These are phyloP conservation scores for Cyberlindnera samutprakarnensis DNA, from an alignment of 805 yeast genomes.

Conservation along the genomic window DNA sequence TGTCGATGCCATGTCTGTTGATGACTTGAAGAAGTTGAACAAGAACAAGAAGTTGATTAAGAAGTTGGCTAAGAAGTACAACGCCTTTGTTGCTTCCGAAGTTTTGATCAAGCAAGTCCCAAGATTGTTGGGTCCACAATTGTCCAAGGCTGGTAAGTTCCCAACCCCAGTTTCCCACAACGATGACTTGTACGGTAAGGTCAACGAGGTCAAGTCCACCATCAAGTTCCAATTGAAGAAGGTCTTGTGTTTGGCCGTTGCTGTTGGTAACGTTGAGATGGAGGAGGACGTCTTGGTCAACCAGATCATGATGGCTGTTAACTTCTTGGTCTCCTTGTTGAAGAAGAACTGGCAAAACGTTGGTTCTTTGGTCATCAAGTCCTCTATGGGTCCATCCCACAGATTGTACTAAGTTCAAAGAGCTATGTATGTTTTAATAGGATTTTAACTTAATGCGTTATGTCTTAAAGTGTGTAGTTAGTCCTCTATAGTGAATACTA, in stretches of 20 bases:
- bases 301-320: conserved; percentile 97
- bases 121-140: conserved; percentile 99
- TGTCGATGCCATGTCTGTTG: conserved; percentile 99
- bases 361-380: conserved; percentile 97
- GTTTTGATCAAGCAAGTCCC: conserved; percentile 99
- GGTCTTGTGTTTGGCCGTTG: conserved; percentile 99
- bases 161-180: conserved; percentile 99
- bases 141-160: conserved; percentile 99
- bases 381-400: conserved; percentile 99
- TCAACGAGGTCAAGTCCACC: conserved; percentile 96
- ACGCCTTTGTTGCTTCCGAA: conserved; percentile 99
- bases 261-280: conserved; percentile 99
- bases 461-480: too few species aligned
- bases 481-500: too few species aligned
- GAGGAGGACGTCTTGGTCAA: conserved; percentile 91
- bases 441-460: too few species aligned
- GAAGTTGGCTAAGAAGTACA: conserved; percentile 99
- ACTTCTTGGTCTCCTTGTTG: conserved; percentile 98
- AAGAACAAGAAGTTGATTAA: conserved; percentile 99
- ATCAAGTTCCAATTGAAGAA: conserved; percentile 99
- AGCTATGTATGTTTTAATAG: too few species aligned
- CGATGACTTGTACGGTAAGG: conserved; percentile 95
- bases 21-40: conserved; percentile 99
- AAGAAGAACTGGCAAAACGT: conserved; percentile 99
- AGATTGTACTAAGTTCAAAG: conserved; percentile 91